Evolutionary conservation across 305 asterid genomes (phyloP).

Genomic region (Ilex paraguariensis): DNA sequence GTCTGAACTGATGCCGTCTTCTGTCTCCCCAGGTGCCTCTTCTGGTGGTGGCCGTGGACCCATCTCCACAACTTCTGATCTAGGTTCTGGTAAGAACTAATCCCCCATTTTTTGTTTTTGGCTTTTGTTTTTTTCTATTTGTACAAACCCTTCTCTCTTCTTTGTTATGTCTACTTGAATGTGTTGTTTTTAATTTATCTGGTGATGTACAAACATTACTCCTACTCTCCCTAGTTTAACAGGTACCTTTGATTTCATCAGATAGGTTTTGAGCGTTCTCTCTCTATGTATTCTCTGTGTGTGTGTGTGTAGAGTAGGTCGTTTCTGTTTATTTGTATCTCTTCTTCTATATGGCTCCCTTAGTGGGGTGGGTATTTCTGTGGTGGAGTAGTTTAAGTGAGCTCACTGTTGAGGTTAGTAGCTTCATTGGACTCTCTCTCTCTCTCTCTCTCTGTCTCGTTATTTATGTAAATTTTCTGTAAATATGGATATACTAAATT

Average conservation of each 20-base stretch:
- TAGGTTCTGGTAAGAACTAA: background rate
- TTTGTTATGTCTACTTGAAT: no score
- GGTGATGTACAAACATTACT: no score
- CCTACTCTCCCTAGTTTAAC: background rate
- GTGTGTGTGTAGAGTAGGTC: no score
- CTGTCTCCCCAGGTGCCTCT: background rate
- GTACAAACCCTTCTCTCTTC: no score
- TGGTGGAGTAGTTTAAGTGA: constrained; percentile 13
- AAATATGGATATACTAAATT: background rate
- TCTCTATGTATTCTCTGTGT: no score
- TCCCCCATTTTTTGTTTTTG: background rate
- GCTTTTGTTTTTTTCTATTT: background rate
- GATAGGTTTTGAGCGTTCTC: no score
- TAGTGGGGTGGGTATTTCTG: constrained; percentile 1
- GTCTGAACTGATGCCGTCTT: background rate
- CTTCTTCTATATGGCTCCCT: background rate
- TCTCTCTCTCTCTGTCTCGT: background rate
- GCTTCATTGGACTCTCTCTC: background rate
- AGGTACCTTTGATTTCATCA: background rate
- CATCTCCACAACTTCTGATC: constrained; percentile 3
- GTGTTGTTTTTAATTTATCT: no score
- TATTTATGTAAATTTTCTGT: background rate
- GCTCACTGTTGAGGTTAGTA: constrained; percentile 13
- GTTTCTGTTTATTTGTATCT: background rate
- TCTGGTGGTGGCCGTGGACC: background rate